Conservation (phyloP, 2,329 filamentous ascomycete species). For the Chrysoporthe puriensis region DNA sequence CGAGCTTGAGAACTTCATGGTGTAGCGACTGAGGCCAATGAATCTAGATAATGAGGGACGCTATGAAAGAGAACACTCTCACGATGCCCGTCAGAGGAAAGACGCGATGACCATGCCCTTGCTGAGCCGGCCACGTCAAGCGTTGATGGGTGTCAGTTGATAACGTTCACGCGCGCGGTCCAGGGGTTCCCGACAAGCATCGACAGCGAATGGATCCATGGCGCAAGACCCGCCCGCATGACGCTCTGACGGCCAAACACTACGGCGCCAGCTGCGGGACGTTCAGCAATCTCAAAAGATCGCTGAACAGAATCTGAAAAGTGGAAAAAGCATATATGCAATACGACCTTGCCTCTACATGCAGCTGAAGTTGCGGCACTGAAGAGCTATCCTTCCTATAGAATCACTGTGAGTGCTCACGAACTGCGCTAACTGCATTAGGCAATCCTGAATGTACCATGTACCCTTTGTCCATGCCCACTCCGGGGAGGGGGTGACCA, state of each 20-base stretch:
- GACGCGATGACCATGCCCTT: background rate
- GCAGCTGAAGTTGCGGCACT: background rate
- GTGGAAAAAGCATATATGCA: background rate
- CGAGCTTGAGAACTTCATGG: conserved; percentile 38
- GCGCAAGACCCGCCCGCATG: conserved; percentile 8
- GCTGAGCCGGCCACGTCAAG: conserved; percentile 8
- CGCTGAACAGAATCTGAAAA: background rate
- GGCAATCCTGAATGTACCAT: background rate
- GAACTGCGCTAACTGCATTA: background rate
- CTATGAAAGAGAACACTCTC: background rate
- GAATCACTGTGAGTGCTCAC: background rate
- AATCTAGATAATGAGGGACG: background rate
- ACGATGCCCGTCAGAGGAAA: background rate
- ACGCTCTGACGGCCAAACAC: background rate
- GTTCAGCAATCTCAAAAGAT: background rate
- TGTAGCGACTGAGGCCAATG: background rate
- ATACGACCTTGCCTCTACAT: background rate
- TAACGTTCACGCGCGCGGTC: conserved; percentile 18
- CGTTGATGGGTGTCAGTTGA: conserved; percentile 20
- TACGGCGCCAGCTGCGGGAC: background rate
- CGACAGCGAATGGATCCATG: conserved; percentile 23
- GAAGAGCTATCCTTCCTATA: background rate
- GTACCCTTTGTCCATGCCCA: too few species aligned
- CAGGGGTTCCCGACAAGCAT: conserved; percentile 1
- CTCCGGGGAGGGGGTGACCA: too few species aligned